Conservation (phyloP, 306 rosid genomes). For the Gastrolobium villosum region DNA sequence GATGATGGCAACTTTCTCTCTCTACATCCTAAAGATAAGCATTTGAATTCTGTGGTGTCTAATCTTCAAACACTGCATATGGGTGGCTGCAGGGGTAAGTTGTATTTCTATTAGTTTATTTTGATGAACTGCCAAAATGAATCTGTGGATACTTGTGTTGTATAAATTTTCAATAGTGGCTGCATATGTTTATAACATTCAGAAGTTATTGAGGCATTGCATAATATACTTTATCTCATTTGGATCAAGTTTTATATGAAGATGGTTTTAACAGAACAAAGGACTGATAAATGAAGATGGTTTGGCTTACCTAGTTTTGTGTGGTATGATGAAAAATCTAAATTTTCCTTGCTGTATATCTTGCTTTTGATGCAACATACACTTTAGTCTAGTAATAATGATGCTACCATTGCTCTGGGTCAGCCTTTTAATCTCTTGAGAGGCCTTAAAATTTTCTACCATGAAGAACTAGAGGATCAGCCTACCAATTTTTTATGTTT, state of each 20-base stretch:
- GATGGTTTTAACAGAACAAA: slow-evolving; percentile 40
- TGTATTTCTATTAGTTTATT: slow-evolving; percentile 38
- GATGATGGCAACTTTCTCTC: slow-evolving; percentile 44
- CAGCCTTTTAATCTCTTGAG: slow-evolving; percentile 27
- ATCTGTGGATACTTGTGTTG: slow-evolving; percentile 9
- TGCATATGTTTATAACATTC: slow-evolving; percentile 12
- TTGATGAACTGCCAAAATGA: slow-evolving; percentile 33
- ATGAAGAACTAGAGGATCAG: slow-evolving; percentile 37
- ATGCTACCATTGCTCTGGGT: slow-evolving; percentile 15
- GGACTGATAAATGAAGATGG: slow-evolving; percentile 38
- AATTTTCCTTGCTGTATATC: slow-evolving; percentile 26
- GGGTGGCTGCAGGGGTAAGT: slow-evolving; percentile 82
- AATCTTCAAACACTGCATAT: slow-evolving; percentile 76
- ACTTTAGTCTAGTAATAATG: slow-evolving; percentile 20
- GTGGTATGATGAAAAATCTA: slow-evolving; percentile 30
- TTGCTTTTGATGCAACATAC: slow-evolving; percentile 31
- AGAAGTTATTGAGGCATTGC: slow-evolving; percentile 28
- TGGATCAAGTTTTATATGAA: slow-evolving; percentile 17
- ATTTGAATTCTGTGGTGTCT: slow-evolving; percentile 58
- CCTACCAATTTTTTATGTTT: slow-evolving; percentile 14
- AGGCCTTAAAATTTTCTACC: slow-evolving; percentile 20
- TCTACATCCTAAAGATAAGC: slow-evolving; percentile 46
- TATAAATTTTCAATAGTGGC: slow-evolving; percentile 6
- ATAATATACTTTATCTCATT: slow-evolving; percentile 5
- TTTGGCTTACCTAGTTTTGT: slow-evolving; percentile 36